Evolutionary conservation across 78 protist genomes (phyloP), one percentile per base, ranked within the genome.

Genomic region (Dictyostelium purpureum): DNA sequence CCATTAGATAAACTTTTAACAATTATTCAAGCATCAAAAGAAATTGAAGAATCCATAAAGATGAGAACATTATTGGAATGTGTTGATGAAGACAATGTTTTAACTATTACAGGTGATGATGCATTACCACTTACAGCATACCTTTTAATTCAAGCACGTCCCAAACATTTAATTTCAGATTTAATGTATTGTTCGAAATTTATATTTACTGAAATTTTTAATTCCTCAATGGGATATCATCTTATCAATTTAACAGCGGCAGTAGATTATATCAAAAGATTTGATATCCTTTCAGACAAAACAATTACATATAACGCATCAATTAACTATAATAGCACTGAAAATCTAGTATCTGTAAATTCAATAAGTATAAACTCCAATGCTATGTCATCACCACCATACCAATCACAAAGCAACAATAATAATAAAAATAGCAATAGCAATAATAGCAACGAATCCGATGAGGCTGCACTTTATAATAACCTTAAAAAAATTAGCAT

Each of bases 61-160:
- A 66, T 82, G 47, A 52, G 49, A 4, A 47, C 83, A 12, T n/a
- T 74, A 14, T 33, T 85, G 9, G 83, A 85, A 38, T 28, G 28
- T 1, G 52, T 21, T n/a, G 89, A 81, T 16, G 28, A 40, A 49
- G 61, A 45, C 21, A 21, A 75, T 31, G 28, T 43, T 14, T 49
- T 81, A 6, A 47, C 77, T 14, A 81, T 85, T 40, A 83, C 90
- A 16, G 92, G 82, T 59, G 92, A 85, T 66, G 92, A 85, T 33
- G 82, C 82, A 47, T 35, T 85, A 10, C 92, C 92, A 12, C 18
- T 85, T 19, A 70, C 75, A 11, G 63, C 92, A 16, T 85, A 73
- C 45, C 71, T 85, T 10, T 21, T 85, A 33, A 85, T 85, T 43
- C 74, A 74, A 16, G 75, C 92, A 21, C 66, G 79, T 54, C 92